A percentile compares a stretch with the other conserved stretches of the same genome.
Conservation (phyloP, 75 land plant genomes). For the Gnetum montanum region DNA sequence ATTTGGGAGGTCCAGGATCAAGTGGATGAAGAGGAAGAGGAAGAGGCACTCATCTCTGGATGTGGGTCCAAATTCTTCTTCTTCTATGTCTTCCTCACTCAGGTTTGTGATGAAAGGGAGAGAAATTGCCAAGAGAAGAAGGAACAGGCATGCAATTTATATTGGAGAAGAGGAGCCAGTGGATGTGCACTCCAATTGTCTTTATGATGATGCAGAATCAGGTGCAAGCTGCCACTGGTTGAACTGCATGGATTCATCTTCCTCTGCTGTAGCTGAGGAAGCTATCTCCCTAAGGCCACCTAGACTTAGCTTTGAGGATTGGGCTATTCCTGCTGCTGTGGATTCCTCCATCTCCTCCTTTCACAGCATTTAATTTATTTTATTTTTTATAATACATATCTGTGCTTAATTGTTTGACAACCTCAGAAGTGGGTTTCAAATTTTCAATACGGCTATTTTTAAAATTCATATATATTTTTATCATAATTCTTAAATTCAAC, state of each 20-base stretch:
- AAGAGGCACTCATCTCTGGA: neutral
- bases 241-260: too few species aligned
- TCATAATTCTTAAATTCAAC: too few species aligned
- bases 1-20: neutral
- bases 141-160: neutral
- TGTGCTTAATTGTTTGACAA: too few species aligned
- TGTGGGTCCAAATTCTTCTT: neutral
- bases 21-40: neutral
- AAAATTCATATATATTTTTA: too few species aligned
- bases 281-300: too few species aligned
- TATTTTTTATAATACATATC: too few species aligned
- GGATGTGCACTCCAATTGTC: neutral
- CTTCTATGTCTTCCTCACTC: neutral
- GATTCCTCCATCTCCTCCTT: neutral
- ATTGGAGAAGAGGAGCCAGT: neutral
- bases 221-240: too few species aligned
- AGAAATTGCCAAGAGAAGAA: neutral
- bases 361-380: too few species aligned
- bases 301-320: neutral
- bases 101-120: neutral
- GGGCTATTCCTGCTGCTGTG: neutral
- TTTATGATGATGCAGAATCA: neutral
- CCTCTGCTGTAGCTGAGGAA: too few species aligned
- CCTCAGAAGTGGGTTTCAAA: too few species aligned
- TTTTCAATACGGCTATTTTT: too few species aligned